These are phyloP conservation scores for Psilocybe mexicana DNA, from an alignment of 1,284 basidiomycete species.

Conservation along the genomic window DNA sequence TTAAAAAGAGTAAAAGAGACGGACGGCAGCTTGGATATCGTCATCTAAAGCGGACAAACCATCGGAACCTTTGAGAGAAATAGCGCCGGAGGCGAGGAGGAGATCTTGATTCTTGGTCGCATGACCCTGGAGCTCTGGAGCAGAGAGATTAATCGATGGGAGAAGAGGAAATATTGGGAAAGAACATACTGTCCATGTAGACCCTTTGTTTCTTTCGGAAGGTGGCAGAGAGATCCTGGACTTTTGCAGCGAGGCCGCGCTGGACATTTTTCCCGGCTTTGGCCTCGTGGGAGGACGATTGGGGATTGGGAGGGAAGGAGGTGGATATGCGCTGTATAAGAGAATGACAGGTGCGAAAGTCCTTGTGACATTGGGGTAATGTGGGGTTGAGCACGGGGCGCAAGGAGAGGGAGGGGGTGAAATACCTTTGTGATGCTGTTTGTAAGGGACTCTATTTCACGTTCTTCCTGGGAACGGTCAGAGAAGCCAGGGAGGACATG, in stretches of 20 bases:
- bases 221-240: conserved; percentile 90
- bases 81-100: conserved; percentile 80
- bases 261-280: conserved; percentile 95
- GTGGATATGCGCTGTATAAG: conserved; percentile 76
- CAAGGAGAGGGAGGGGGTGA: conserved; percentile 24
- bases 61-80: conserved; percentile 80
- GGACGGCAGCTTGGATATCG: conserved; percentile 76
- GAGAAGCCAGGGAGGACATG: conserved; percentile 95
- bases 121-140: conserved; percentile 85
- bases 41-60: conserved; percentile 82
- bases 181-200: conserved; percentile 91
- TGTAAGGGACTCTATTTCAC: conserved; percentile 88
- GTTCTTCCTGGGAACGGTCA: conserved; percentile 91
- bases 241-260: conserved; percentile 89
- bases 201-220: conserved; percentile 98
- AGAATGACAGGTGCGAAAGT: conserved; percentile 81
- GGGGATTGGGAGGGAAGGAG: conserved; percentile 50
- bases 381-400: conserved; percentile 20
- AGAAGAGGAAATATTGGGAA: conserved; percentile 13
- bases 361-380: conserved; percentile 47
- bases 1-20: conserved; percentile 27
- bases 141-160: conserved; percentile 9
- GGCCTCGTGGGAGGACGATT: conserved; percentile 50
- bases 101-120: conserved; percentile 94
- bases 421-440: conserved; percentile 85